A percentile compares a stretch with the other conserved stretches of the same genome.
Evolutionary conservation across 805 yeast species (phyloP).

Genomic region (Schwanniomyces polymorphus): DNA sequence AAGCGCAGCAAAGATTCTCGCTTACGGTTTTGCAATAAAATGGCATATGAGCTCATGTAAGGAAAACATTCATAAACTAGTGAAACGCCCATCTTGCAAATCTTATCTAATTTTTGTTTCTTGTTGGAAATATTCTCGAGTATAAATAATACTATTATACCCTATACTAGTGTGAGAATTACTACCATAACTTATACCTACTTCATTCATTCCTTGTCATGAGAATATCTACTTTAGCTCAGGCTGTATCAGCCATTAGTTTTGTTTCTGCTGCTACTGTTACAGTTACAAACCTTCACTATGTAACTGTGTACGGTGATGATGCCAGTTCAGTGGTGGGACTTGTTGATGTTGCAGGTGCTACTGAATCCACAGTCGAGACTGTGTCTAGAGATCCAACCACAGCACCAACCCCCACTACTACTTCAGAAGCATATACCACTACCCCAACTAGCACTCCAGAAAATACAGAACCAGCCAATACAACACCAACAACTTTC

Average conservation of each 20-base stretch:
- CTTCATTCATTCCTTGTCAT: constrained; percentile 6
- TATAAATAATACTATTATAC: not conserved
- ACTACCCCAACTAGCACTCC: constrained; percentile 1
- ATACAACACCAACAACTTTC: constrained; percentile 7
- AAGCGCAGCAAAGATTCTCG: not conserved
- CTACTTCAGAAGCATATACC: constrained; percentile 10
- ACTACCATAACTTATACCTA: not conserved
- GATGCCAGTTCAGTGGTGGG: constrained; percentile 4
- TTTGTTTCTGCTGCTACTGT: constrained; percentile 22
- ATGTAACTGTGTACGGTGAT: constrained; percentile 22
- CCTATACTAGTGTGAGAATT: not conserved
- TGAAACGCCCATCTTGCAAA: not conserved
- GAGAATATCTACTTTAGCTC: constrained; percentile 21
- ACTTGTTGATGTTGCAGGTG: constrained; percentile 4
- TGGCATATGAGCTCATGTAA: not conserved
- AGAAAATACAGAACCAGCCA: constrained; percentile 4
- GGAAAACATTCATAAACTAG: not conserved
- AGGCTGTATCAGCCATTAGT: constrained; percentile 14
- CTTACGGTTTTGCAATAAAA: not conserved
- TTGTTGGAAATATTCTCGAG: too few relatives aligned
- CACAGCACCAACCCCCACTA: constrained; percentile 11
- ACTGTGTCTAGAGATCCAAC: constrained; percentile 17
- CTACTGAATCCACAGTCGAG: constrained; percentile 8
- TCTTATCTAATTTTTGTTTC: too few relatives aligned
- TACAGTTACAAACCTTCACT: constrained; percentile 26